These are phyloP conservation scores for Fusarium gaditjirri DNA, from an alignment of 2,329 filamentous ascomycete species.

Conservation along the genomic window DNA sequence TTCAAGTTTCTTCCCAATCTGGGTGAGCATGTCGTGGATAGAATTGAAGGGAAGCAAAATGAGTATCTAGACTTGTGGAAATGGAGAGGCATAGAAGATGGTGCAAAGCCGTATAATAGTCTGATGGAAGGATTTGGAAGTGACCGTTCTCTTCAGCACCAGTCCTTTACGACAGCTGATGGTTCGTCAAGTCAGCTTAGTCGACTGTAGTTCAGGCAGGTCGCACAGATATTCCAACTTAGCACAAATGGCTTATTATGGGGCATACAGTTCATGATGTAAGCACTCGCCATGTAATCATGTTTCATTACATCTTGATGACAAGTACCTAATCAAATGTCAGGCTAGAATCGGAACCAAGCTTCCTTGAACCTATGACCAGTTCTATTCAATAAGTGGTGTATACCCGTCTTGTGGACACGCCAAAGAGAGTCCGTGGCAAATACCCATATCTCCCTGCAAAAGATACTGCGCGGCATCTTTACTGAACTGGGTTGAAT, in stretches of 20 bases:
- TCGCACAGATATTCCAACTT: not conserved
- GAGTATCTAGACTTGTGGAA: not conserved
- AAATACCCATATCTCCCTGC: too few species aligned
- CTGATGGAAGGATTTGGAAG: not conserved
- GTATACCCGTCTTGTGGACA: too few species aligned
- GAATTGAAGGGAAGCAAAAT: constrained; percentile 9
- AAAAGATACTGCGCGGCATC: too few species aligned
- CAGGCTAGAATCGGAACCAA: too few species aligned
- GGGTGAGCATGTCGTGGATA: constrained; percentile 64
- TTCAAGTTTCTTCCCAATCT: constrained; percentile 72
- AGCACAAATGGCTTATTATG: not conserved
- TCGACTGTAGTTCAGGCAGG: not conserved
- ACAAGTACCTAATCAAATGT: too few species aligned
- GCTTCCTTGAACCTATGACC: too few species aligned
- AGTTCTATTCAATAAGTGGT: too few species aligned
- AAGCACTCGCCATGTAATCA: too few species aligned
- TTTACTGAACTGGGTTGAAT: too few species aligned
- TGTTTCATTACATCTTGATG: too few species aligned
- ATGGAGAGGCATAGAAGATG: not conserved
- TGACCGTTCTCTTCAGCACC: not conserved
- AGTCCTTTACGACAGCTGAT: not conserved
- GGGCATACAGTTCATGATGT: not conserved
- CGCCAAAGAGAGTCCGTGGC: too few species aligned
- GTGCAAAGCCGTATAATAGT: not conserved
- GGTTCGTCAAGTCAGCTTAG: not conserved